phyloP scores from a whole-genome alignment of 2,329 filamentous ascomycete species.

The Bipolaris sorokiniana region DNA sequence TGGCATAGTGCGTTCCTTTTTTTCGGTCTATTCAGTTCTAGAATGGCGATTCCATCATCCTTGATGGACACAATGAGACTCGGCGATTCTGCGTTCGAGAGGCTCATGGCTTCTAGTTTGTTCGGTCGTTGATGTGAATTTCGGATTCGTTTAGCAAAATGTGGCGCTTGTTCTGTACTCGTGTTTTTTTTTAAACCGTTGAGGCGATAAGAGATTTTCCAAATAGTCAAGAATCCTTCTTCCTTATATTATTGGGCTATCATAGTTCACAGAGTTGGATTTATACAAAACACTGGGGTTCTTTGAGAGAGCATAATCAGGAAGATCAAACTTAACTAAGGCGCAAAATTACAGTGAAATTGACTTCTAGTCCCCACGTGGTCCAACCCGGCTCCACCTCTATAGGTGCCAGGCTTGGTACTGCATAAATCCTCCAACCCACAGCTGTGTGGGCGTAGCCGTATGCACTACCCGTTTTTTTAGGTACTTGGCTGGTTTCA shows the following conservation, averaged over 20 bases:
- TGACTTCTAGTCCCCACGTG: background rate
- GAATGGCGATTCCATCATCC: constrained; percentile 52
- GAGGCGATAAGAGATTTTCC: too few species aligned
- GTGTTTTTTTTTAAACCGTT: background rate
- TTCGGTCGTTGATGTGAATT: background rate
- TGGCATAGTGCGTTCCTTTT: constrained; percentile 66
- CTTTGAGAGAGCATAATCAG: background rate
- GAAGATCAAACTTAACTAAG: background rate
- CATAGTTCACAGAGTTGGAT: background rate
- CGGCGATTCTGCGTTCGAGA: constrained; percentile 10
- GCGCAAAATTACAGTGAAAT: background rate
- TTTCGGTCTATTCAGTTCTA: constrained; percentile 61
- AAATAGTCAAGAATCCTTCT: background rate
- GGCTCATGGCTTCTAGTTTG: constrained; percentile 4
- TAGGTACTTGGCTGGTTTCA: background rate
- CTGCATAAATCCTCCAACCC: background rate
- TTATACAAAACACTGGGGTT: background rate
- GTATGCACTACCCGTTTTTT: background rate
- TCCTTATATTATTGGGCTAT: background rate
- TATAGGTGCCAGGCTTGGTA: background rate
- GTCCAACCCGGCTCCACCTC: background rate
- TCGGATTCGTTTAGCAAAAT: background rate
- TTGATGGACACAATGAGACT: constrained; percentile 23
- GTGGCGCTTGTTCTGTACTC: background rate
- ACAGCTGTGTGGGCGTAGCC: background rate